Base-by-base conservation (phyloP, 805 yeast species). In the Candida sonorensis region DNA sequence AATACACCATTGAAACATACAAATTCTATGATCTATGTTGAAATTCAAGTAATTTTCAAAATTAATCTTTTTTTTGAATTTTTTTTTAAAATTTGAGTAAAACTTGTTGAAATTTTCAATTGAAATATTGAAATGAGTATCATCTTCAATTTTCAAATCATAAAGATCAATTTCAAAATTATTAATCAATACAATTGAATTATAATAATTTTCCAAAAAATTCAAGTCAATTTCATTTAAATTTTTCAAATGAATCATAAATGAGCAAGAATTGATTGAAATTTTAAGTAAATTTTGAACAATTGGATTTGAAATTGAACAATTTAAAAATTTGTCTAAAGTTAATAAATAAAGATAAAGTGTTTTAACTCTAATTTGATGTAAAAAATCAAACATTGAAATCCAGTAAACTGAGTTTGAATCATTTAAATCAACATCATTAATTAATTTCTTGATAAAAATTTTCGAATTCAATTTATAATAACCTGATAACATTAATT, bases 331-430 rank as follows among this genome's bases (percentile, higher is more conserved):
- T 42, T 48, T 23, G 43, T 44, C 29, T 50, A 50, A 27, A 40
- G 58, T 40, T 52, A 58, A 29, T 52, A 61, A 39, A 48, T 59
- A 23, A 57, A 65, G 21, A 58, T 56, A 29, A 54, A 50, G 17
- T 51, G 62, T 30, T 55, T 55, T 37, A 43, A 59, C 46, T 34
- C 67, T 64, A n/a, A 42, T 21, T 13, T 42, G 46, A 16, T 53
- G 53, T 12, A 48, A 36, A 28, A 49, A 45, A 40, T 53, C 59
- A 29, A 43, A 51, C 30, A 45, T 49, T 8, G 57, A 51, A 29
- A 31, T 48, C 51, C 55, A 52, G 29, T 40, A 29, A 7, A 36
- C 29, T 1, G 38, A n/a, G n/a, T n/a, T n/a, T n/a, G n/a, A n/a
- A n/a, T n/a, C n/a, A n/a, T n/a, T n/a, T n/a, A n/a, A n/a, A n/a